Conservation (phyloP, 192 early-diverging fungal species). For the Gaertneriomyces semiglobifer region DNA sequence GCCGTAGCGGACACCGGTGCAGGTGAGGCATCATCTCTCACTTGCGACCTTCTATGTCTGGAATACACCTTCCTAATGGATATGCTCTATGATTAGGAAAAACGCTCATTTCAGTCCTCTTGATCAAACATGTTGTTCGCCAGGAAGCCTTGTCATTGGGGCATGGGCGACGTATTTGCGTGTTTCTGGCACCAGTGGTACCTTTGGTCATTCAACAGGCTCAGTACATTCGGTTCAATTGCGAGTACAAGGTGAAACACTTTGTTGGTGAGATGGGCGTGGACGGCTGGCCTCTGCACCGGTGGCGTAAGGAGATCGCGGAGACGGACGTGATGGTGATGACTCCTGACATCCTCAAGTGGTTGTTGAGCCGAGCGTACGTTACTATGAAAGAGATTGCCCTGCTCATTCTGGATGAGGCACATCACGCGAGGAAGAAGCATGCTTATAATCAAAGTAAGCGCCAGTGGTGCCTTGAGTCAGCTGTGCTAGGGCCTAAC, state of each 20-base stretch:
- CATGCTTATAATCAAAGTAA: constrained; percentile 26
- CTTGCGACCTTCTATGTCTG: not conserved
- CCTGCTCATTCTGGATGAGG: constrained; percentile 29
- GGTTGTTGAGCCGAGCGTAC: constrained; percentile 67
- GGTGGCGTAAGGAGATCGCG: constrained; percentile 31
- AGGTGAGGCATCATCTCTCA: constrained; percentile 57
- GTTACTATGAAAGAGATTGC: constrained; percentile 55
- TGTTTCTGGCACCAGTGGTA: constrained; percentile 83
- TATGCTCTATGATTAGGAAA: not conserved
- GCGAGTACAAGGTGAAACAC: constrained; percentile 55
- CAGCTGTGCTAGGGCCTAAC: not conserved
- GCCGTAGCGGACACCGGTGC: constrained; percentile 88
- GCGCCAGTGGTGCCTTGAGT: not conserved
- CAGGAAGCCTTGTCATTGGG: not conserved
- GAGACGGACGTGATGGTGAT: constrained; percentile 77
- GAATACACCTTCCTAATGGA: not conserved
- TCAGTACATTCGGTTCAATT: constrained; percentile 68
- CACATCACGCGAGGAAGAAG: constrained; percentile 27
- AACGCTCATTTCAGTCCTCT: constrained; percentile 16
- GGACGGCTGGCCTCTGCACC: constrained; percentile 34
- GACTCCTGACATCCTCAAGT: constrained; percentile 83
- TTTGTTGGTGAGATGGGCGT: constrained; percentile 69
- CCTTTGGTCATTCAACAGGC: constrained; percentile 86
- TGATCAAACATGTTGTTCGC: constrained; percentile 13
- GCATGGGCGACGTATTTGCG: constrained; percentile 2